These are phyloP conservation scores for Fagopyrum esculentum DNA, from an alignment of 148 eudicot genomes.

Conservation along the genomic window DNA sequence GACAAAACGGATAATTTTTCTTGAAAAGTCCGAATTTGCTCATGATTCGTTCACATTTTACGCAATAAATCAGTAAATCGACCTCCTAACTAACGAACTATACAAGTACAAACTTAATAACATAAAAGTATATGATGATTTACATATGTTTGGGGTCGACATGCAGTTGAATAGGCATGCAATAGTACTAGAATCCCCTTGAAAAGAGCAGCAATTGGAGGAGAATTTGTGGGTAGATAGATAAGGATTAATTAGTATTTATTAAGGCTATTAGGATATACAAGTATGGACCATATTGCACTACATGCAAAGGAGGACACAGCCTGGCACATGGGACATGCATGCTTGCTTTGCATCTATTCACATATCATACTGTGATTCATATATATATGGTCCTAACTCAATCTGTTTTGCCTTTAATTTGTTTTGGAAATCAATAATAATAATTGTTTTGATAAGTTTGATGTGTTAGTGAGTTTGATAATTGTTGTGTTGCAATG, in stretches of 20 bases:
- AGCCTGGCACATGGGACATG: conserved; percentile 10
- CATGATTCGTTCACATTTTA: too few species aligned
- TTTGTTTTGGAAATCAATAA: not conserved
- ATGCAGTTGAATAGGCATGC: not conserved
- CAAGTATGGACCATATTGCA: not conserved
- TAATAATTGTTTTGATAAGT: not conserved
- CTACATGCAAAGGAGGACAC: not conserved
- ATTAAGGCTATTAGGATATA: not conserved
- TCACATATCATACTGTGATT: too few species aligned
- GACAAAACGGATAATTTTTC: too few species aligned
- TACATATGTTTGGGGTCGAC: not conserved
- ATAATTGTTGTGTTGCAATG: not conserved
- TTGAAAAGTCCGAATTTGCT: too few species aligned
- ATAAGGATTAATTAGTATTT: not conserved
- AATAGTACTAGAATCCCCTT: not conserved
- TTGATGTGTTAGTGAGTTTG: not conserved
- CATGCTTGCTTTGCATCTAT: not conserved
- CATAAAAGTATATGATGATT: not conserved
- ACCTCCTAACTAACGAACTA: not conserved
- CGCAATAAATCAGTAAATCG: too few species aligned
- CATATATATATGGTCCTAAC: not conserved
- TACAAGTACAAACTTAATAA: not conserved
- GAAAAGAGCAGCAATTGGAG: not conserved
- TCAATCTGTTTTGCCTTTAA: not conserved
- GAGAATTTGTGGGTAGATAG: not conserved